phyloP scores from a whole-genome alignment of 176 grass and related monocot species.

The Eragrostis curvula region DNA sequence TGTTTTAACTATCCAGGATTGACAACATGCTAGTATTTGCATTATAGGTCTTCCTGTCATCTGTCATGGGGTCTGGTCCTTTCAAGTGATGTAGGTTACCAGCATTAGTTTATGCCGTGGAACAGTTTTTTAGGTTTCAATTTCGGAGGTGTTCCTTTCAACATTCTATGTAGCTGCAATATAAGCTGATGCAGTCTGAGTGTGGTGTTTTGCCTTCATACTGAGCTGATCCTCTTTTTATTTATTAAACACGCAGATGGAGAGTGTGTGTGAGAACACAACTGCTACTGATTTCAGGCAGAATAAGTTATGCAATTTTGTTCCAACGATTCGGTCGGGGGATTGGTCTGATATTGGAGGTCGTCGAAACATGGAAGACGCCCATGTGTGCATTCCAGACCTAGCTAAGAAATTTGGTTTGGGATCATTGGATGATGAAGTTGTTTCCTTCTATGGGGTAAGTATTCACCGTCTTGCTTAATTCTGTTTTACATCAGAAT shows the following conservation, averaged over 20 bases:
- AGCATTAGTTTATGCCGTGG: conserved; percentile 13
- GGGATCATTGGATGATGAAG: conserved; percentile 51
- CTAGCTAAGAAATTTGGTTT: conserved; percentile 70
- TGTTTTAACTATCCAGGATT: not conserved
- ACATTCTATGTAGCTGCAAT: not conserved
- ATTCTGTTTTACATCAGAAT: not conserved
- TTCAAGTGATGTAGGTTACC: not conserved
- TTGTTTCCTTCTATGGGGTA: conserved; percentile 93
- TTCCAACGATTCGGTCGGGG: conserved; percentile 69
- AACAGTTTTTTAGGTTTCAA: not conserved
- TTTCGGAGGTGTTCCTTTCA: not conserved
- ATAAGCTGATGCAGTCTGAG: not conserved
- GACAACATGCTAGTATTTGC: not conserved
- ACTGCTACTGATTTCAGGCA: conserved; percentile 62
- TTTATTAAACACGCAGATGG: conserved; percentile 55
- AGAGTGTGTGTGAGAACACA: conserved; percentile 78
- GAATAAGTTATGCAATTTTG: conserved; percentile 50
- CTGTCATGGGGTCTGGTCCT: not conserved
- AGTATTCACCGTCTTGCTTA: not conserved
- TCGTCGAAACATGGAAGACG: conserved; percentile 89
- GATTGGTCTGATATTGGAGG: conserved; percentile 86
- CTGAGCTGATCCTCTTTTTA: conserved; percentile 17
- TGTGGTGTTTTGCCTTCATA: not conserved
- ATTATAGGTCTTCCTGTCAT: not conserved
- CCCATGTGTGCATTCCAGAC: conserved; percentile 85